These are phyloP conservation scores for Ceratobasidium sp. DNA, from an alignment of 1,284 basidiomycete genomes.

Conservation along the genomic window DNA sequence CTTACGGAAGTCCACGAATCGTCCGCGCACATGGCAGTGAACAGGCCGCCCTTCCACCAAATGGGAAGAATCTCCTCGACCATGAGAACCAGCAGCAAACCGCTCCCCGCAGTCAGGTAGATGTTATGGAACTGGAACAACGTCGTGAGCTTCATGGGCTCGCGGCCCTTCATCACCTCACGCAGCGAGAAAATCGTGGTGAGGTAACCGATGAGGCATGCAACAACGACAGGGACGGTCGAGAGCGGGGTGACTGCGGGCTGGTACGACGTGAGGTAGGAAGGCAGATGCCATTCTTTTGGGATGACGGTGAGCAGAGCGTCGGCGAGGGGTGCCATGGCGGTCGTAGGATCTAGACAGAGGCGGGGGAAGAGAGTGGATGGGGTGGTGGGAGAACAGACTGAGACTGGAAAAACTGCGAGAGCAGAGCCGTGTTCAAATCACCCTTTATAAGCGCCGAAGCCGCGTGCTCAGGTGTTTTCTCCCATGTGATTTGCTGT, in stretches of 20 bases:
- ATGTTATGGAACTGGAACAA: conserved; percentile 85
- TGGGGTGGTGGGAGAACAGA: conserved; percentile 29
- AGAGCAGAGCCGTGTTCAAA: conserved; percentile 30
- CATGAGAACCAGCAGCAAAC: conserved; percentile 63
- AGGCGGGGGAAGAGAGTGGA: conserved; percentile 10
- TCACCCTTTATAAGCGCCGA: conserved; percentile 34
- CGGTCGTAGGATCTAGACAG: background rate
- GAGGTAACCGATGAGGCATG: conserved; percentile 82
- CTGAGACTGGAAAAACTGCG: conserved; percentile 34
- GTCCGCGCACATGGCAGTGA: conserved; percentile 64
- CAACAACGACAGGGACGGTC: conserved; percentile 76
- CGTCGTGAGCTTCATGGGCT: conserved; percentile 80
- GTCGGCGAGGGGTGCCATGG: conserved; percentile 66
- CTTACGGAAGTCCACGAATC: conserved; percentile 61
- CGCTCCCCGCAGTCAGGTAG: conserved; percentile 63
- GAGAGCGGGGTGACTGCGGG: conserved; percentile 82
- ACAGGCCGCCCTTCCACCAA: conserved; percentile 59
- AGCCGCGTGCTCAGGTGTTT: conserved; percentile 27
- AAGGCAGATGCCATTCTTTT: conserved; percentile 61
- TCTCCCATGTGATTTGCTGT: conserved; percentile 22
- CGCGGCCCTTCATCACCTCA: conserved; percentile 82
- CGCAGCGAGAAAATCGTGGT: conserved; percentile 88
- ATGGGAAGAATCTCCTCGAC: conserved; percentile 65
- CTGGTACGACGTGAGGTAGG: conserved; percentile 73
- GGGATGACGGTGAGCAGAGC: conserved; percentile 67